Conservation (phyloP, 805 yeast species). For the Candida golubevii region DNA sequence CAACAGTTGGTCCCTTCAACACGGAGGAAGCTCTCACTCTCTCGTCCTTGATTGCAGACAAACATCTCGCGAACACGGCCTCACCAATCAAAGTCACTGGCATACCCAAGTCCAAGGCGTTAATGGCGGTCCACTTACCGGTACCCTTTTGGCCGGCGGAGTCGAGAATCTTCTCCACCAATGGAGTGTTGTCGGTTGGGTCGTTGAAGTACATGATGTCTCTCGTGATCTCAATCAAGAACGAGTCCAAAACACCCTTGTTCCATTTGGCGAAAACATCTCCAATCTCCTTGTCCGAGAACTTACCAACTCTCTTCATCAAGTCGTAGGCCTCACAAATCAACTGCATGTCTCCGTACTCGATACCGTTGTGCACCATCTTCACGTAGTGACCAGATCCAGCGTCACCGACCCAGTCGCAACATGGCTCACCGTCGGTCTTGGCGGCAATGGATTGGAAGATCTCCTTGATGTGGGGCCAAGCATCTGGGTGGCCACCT, state of each 20-base stretch:
- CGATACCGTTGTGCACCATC: conserved; percentile 99
- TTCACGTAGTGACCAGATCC: conserved; percentile 99
- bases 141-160: conserved; percentile 99
- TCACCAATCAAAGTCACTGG: conserved; percentile 98
- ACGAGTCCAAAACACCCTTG: conserved; percentile 95
- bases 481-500: conserved; percentile 96
- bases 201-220: conserved; percentile 89
- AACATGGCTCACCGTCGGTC: conserved; percentile 98
- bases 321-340: conserved; percentile 97
- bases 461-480: conserved; percentile 97
- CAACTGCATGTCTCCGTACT: conserved; percentile 99
- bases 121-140: conserved; percentile 99
- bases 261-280: conserved; percentile 92
- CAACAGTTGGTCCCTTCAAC: conserved; percentile 73
- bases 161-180: conserved; percentile 95
- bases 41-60: conserved; percentile 89
- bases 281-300: conserved; percentile 87
- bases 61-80: conserved; percentile 95
- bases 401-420: conserved; percentile 99
- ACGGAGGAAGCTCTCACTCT: conserved; percentile 80
- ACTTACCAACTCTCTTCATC: conserved; percentile 89
- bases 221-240: conserved; percentile 94
- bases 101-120: conserved; percentile 95
- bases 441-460: conserved; percentile 96
- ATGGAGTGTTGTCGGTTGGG: conserved; percentile 78